phyloP scores from a whole-genome alignment of 495 filamentous ascomycete species.

The Xanthoparmelia taractica region DNA sequence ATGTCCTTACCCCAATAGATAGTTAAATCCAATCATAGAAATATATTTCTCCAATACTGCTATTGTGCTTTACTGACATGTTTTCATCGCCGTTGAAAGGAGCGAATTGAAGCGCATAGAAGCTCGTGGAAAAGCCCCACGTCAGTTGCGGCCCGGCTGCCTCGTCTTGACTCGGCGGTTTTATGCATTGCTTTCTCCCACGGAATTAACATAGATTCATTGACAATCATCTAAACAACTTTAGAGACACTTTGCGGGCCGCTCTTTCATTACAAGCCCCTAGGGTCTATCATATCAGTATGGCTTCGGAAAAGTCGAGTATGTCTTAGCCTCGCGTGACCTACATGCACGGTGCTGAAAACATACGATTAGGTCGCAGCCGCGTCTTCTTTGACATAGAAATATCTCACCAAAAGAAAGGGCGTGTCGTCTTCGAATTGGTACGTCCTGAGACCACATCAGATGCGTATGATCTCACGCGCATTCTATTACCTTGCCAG shows the following conservation, averaged over 20 bases:
- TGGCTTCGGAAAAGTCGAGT: conserved; percentile 21
- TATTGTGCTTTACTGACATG: not conserved
- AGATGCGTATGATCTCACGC: not conserved
- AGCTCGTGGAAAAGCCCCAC: conserved; percentile 13
- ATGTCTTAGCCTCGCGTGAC: not conserved
- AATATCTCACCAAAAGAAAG: conserved; percentile 61
- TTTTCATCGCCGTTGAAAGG: not conserved
- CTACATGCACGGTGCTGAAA: not conserved
- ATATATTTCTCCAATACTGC: not conserved
- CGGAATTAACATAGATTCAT: not conserved
- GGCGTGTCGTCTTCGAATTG: conserved; percentile 75
- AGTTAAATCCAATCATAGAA: not conserved
- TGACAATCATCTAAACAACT: not conserved
- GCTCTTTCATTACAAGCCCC: not conserved
- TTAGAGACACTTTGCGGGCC: not conserved
- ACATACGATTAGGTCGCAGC: conserved; percentile 35
- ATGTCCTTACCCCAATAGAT: not conserved
- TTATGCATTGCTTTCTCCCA: not conserved
- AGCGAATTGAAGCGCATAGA: not conserved
- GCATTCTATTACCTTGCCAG: conserved; percentile 10
- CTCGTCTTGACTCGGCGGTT: not conserved
- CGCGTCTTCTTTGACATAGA: conserved; percentile 86
- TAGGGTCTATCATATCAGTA: not conserved
- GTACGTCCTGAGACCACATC: conserved; percentile 36
- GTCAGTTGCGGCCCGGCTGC: conserved; percentile 4